Base-by-base conservation (phyloP, 345 rosid species). In the Dipteronia sinensis region DNA sequence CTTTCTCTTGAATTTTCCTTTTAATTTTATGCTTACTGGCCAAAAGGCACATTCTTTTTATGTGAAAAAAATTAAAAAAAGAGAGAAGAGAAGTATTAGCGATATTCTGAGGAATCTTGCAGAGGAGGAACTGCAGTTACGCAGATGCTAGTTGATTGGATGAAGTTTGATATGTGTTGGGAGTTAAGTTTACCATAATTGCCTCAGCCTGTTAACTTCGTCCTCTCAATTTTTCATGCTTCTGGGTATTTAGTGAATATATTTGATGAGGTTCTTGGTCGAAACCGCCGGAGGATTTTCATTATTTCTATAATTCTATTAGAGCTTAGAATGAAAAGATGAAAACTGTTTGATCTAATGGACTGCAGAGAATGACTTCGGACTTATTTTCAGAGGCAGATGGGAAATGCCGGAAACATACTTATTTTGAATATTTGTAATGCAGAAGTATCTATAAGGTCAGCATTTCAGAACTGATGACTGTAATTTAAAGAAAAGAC, bases 251-350 rank as follows among this genome's bases (percentile, higher is more conserved):
- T 53, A 53, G n/a, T 2, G 15, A 46, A 46, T 53, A 53, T 15
- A 53, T 53, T 15, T 53, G 58, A 53, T 16, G 19, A 16, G 55
- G 22, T 69, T 25, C 40, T 38, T 49, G 40, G 13, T 49, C 15
- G 59, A 69, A 49, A 69, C 61, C 34, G 46, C 40, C 1, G n/a
- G 42, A 71, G 64, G 64, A 53, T 71, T 51, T 62, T 71, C 42
- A 17, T 71, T 71, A 34, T 17, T 71, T 17, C 46, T n/a, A n/a
- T n/a, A n/a, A n/a, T n/a, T n/a, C n/a, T 31, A 65, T 25, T 55
- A 31, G 59, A 51, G 19, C 20, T 56, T 31, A 17, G 16, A 61
- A 59, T 59, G 25, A 19, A 19, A 19, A 59, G 12, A 59, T 53
- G 64, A 59, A 7, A 40, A 58, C 65, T 5, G 12, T 56, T n/a